These are phyloP conservation scores for Triglochin maritima DNA, from an alignment of 106 monocot species.

Conservation along the genomic window DNA sequence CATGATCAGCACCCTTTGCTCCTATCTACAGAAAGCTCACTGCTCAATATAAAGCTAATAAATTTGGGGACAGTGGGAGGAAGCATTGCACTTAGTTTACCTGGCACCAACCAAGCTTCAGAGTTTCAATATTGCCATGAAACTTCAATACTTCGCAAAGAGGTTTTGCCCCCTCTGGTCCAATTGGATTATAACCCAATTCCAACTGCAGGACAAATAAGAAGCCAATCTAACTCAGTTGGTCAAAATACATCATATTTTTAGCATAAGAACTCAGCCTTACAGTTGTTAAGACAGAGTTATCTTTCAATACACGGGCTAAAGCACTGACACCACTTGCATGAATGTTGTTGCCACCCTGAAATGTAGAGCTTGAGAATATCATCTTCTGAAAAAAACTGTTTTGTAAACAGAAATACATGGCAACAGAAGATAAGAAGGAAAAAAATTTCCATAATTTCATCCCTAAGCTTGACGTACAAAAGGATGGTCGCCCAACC, in stretches of 20 bases:
- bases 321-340: conserved; percentile 61
- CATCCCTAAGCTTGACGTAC: no score
- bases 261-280: conserved; percentile 12
- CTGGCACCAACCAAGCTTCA: conserved; percentile 99
- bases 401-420: background rate
- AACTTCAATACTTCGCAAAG: conserved; percentile 87
- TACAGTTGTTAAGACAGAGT: conserved; percentile 80
- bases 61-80: background rate
- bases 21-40: conserved; percentile 47
- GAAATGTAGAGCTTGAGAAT: conserved; percentile 15
- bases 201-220: conserved; percentile 62
- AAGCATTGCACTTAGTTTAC: conserved; percentile 24
- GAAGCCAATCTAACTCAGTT: background rate
- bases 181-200: conserved; percentile 96
- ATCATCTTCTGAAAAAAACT: background rate
- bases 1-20: conserved; percentile 67
- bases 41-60: background rate
- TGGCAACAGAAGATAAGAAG: background rate
- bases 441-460: background rate
- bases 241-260: conserved; percentile 2
- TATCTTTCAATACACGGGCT: conserved; percentile 78
- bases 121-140: conserved; percentile 83
- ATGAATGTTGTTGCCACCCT: conserved; percentile 99
- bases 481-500: no score
- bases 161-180: conserved; percentile 75